phyloP scores from a whole-genome alignment of 2,329 filamentous ascomycete genomes.

The Rhexocercosporidium sp. region DNA sequence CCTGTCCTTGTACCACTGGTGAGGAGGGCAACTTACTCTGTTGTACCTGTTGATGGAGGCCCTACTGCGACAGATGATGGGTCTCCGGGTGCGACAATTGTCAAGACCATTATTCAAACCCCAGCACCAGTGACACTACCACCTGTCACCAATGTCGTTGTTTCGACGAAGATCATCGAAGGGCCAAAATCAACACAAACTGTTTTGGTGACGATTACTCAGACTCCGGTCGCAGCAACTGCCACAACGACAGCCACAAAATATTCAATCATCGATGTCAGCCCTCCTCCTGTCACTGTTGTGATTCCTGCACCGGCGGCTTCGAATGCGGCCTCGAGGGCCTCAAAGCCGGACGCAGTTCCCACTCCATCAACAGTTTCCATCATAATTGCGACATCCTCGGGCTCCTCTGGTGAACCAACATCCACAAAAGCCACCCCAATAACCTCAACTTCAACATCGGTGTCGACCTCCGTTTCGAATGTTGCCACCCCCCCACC shows the following conservation, averaged over 20 bases:
- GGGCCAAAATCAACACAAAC: slow-evolving; percentile 36
- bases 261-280: slow-evolving; percentile 41
- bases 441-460: slow-evolving; percentile 9
- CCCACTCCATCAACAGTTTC: background rate
- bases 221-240: slow-evolving; percentile 24
- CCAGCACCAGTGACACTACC: slow-evolving; percentile 32
- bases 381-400: slow-evolving; percentile 2
- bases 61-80: slow-evolving; percentile 25
- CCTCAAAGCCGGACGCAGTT: background rate
- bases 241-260: slow-evolving; percentile 33
- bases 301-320: slow-evolving; percentile 22
- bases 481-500: slow-evolving; percentile 13
- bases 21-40: slow-evolving; percentile 41
- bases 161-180: slow-evolving; percentile 35
- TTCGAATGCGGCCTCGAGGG: slow-evolving; percentile 8
- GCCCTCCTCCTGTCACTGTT: slow-evolving; percentile 32
- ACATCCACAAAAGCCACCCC: background rate
- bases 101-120: slow-evolving; percentile 36
- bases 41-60: slow-evolving; percentile 44
- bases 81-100: slow-evolving; percentile 21
- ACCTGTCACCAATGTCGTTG: slow-evolving; percentile 29
- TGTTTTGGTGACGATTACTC: slow-evolving; percentile 34
- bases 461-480: slow-evolving; percentile 1
- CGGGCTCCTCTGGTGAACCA: background rate
- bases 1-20: slow-evolving; percentile 24